Conservation (phyloP, 2,329 filamentous ascomycete species). For the Ophiocordyceps sinensis region DNA sequence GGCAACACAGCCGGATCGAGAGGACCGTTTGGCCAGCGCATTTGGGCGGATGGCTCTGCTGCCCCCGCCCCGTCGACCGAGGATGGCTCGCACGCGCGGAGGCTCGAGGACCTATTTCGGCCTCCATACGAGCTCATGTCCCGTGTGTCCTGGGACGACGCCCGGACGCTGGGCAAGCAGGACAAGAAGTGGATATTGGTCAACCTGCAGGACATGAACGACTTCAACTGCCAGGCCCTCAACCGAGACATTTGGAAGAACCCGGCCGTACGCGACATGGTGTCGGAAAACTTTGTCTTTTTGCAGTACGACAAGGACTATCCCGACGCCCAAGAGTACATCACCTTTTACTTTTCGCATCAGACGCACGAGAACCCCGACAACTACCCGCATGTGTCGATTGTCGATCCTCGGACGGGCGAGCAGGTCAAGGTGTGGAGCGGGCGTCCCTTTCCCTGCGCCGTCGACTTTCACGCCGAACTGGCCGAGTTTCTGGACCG, state of each 20-base stretch:
- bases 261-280: slow-evolving; percentile 56
- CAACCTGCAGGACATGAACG: slow-evolving; percentile 83
- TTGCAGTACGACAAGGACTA: slow-evolving; percentile 87
- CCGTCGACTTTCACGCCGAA: slow-evolving; percentile 76
- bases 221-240: slow-evolving; percentile 87
- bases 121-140: slow-evolving; percentile 87
- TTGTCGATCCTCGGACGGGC: slow-evolving; percentile 87
- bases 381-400: slow-evolving; percentile 90
- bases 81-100: slow-evolving; percentile 52
- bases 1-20: slow-evolving; percentile 7
- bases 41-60: slow-evolving; percentile 17
- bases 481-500: slow-evolving; percentile 93
- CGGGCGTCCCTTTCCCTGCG: slow-evolving; percentile 60
- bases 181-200: slow-evolving; percentile 89
- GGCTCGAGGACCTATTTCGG: slow-evolving; percentile 81
- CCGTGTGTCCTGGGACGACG: slow-evolving; percentile 66
- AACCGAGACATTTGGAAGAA: slow-evolving; percentile 98
- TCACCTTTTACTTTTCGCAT: slow-evolving; percentile 74
- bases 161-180: slow-evolving; percentile 72
- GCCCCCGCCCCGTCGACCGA: slow-evolving; percentile 16
- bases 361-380: slow-evolving; percentile 63
- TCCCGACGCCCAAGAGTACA: slow-evolving; percentile 60
- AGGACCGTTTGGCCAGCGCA: slow-evolving; percentile 24
- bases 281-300: slow-evolving; percentile 90
- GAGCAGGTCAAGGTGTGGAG: slow-evolving; percentile 97